These are phyloP conservation scores for Lupinus albus DNA, from an alignment of 306 rosid genomes.

Conservation along the genomic window DNA sequence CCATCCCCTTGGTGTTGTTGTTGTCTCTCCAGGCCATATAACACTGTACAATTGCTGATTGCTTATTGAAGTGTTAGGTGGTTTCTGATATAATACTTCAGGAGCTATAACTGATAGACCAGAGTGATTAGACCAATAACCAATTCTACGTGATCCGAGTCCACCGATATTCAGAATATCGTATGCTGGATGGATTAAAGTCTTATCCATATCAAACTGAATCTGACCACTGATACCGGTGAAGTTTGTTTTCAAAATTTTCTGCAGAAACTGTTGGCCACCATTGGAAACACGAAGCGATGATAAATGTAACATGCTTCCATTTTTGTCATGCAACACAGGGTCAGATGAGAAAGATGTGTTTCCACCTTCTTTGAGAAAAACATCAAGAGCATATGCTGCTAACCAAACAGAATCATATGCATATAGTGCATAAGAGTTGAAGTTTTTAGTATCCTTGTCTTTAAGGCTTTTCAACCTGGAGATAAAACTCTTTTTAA, in stretches of 20 bases:
- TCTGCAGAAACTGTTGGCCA: conserved; percentile 63
- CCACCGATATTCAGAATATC: conserved; percentile 81
- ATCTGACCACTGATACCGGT: conserved; percentile 76
- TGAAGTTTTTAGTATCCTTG: conserved; percentile 55
- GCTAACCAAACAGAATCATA: conserved; percentile 88
- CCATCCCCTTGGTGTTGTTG: conserved; percentile 75
- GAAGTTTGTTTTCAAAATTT: conserved; percentile 63
- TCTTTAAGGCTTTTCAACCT: conserved; percentile 50
- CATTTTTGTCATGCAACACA: conserved; percentile 52
- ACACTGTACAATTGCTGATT: conserved; percentile 58
- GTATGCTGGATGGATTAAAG: conserved; percentile 70
- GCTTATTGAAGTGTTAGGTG: conserved; percentile 53
- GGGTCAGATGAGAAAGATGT: conserved; percentile 77
- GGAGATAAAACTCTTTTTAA: conserved; percentile 55
- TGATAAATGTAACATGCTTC: conserved; percentile 59
- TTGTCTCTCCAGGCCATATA: conserved; percentile 89
- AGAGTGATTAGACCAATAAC: conserved; percentile 89
- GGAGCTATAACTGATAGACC: conserved; percentile 70
- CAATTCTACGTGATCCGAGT: conserved; percentile 62
- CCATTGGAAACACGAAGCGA: conserved; percentile 69
- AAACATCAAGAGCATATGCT: conserved; percentile 75
- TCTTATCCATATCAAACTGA: conserved; percentile 64
- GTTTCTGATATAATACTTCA: conserved; percentile 59
- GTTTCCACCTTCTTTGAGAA: conserved; percentile 64
- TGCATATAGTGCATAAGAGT: conserved; percentile 86